These are phyloP conservation scores for Saccharomyces pastorianus DNA, from an alignment of 1,139 yeast species.

Conservation along the genomic window DNA sequence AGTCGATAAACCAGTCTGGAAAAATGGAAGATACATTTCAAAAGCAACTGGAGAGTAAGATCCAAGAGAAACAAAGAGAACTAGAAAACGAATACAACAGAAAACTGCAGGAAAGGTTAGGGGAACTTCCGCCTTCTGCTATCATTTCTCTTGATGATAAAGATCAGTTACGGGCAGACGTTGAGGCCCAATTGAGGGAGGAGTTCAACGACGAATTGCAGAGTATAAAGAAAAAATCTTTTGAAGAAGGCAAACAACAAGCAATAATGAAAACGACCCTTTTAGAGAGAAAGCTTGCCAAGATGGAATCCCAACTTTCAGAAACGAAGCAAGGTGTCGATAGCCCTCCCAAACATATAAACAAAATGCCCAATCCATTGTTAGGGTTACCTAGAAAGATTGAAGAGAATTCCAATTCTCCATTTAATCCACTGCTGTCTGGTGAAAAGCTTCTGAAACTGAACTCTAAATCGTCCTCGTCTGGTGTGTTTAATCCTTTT, in stretches of 20 bases:
- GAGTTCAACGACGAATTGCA: conserved; percentile 25
- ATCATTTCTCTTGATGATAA: conserved; percentile 4
- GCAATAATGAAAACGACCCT: conserved; percentile 29
- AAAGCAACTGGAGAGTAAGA: background rate
- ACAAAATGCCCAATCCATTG: background rate
- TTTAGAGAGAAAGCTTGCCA: conserved; percentile 23
- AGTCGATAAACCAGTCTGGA: conserved; percentile 4
- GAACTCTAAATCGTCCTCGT: background rate
- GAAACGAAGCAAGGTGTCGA: background rate
- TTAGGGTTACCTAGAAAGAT: background rate
- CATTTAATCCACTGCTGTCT: background rate
- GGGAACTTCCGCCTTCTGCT: conserved; percentile 1
- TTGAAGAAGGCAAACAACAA: conserved; percentile 35
- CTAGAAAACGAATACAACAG: conserved; percentile 11
- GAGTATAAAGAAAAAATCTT: conserved; percentile 32
- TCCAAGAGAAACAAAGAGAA: conserved; percentile 3
- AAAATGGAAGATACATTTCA: background rate
- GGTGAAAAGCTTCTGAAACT: background rate
- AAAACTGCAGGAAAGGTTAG: conserved; percentile 11
- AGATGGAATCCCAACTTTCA: conserved; percentile 15
- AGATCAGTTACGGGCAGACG: conserved; percentile 1
- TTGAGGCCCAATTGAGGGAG: conserved; percentile 15
- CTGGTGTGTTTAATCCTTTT: background rate
- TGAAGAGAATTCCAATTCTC: background rate
- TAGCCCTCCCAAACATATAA: background rate